Conservation (phyloP, 1,284 basidiomycete species). For the Bondarzewia mesenterica region DNA sequence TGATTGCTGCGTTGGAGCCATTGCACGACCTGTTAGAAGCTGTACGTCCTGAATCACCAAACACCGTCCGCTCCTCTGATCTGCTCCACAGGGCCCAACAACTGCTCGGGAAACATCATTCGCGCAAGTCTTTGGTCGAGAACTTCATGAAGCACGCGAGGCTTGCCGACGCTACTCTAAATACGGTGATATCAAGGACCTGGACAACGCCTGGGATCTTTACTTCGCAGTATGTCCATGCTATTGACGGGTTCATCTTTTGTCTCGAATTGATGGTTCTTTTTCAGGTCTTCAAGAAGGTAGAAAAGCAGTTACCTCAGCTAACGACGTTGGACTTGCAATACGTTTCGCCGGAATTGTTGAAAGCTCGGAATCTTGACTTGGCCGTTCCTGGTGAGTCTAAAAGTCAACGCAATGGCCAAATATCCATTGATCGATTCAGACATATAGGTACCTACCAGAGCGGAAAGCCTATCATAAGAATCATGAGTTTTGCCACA, state of each 20-base stretch:
- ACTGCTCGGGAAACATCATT: slow-evolving; percentile 96
- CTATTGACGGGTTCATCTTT: neutral
- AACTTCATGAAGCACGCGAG: slow-evolving; percentile 91
- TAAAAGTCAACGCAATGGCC: too few relatives aligned
- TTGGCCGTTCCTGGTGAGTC: slow-evolving; percentile 85
- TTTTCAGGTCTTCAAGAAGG: slow-evolving; percentile 85
- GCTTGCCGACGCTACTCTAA: slow-evolving; percentile 83
- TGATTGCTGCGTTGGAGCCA: slow-evolving; percentile 93
- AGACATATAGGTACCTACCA: slow-evolving; percentile 81
- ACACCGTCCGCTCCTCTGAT: neutral
- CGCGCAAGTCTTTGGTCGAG: slow-evolving; percentile 89
- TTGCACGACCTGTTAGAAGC: slow-evolving; percentile 91
- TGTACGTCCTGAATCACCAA: slow-evolving; percentile 34
- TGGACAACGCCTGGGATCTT: slow-evolving; percentile 99
- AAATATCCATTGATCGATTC: neutral
- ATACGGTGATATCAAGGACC: slow-evolving; percentile 82
- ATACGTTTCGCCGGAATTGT: slow-evolving; percentile 91
- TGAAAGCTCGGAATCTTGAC: slow-evolving; percentile 87
- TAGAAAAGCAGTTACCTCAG: slow-evolving; percentile 90
- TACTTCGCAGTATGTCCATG: slow-evolving; percentile 87
- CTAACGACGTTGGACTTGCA: slow-evolving; percentile 92
- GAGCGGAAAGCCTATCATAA: slow-evolving; percentile 80
- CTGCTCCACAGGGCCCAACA: slow-evolving; percentile 66
- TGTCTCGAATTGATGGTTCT: neutral
- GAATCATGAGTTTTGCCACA: slow-evolving; percentile 78